phyloP scores from a whole-genome alignment of 257 asterid genomes.

The Sherardia arvensis region DNA sequence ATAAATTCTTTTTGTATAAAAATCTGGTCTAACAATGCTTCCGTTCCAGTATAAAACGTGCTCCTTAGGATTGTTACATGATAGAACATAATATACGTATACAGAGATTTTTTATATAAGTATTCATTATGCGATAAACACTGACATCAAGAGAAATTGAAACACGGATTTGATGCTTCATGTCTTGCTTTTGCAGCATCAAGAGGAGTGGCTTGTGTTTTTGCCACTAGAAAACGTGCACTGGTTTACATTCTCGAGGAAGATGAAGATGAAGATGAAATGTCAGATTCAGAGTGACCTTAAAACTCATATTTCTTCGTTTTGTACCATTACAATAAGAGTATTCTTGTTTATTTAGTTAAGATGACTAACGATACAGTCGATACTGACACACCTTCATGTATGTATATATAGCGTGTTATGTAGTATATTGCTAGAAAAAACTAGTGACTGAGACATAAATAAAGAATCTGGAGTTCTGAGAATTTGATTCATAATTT shows the following conservation, averaged over 20 bases:
- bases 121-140: too few species aligned
- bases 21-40: not conserved
- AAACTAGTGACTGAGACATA: not conserved
- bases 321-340: not conserved
- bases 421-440: not conserved
- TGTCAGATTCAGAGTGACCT: constrained; percentile 50
- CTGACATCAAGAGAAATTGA: too few species aligned
- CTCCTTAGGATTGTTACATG: too few species aligned
- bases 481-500: not conserved
- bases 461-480: not conserved
- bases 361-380: too few species aligned
- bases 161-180: not conserved
- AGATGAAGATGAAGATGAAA: constrained; percentile 94
- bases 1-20: not conserved
- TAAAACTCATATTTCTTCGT: not conserved
- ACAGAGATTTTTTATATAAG: too few species aligned
- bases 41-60: too few species aligned
- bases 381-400: too few species aligned
- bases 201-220: constrained; percentile 90
- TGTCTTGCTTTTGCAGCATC: constrained; percentile 51
- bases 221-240: constrained; percentile 74
- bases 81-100: too few species aligned
- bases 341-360: not conserved
- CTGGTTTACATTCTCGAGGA: constrained; percentile 90
- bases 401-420: not conserved